Evolutionary conservation across 441 rosid genomes (phyloP), one percentile per base, ranked within the genome.

Genomic region (Pelargonium myrrhifolium): DNA sequence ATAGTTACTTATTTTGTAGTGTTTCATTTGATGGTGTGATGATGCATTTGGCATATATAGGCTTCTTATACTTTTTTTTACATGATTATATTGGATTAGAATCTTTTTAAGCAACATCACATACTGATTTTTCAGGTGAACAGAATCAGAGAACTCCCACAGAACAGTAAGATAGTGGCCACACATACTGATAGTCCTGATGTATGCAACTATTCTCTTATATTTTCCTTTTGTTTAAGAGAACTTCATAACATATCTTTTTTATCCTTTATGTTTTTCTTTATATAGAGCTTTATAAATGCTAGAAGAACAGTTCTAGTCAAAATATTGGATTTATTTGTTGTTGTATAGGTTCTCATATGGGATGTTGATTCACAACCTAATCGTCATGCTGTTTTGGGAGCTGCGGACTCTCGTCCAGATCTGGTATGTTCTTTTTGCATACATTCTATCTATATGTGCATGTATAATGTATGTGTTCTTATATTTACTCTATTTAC

Each of bases 291-390:
- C 37, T 51, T 51, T 51, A 51, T 12, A 15, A 51, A 51, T 15
- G 22, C 20, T 11, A 11, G 58, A 71, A 10, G 18, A 12, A 3
- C 58, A 39, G 1, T 65, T 4, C 22, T 15, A 22, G 64, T 21
- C 55, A 24, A 37, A 55, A 10, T 40, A 17, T 20, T 24, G 51
- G 58, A n/a, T 10, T 21, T n/a, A 0, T 2, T n/a, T 10, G 35
- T 51, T n/a, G n/a, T 51, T 51, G 21, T 51, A 51, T 79, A 95
- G 99, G 95, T 95, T 74, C 96, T 95, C 77, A 86, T 95, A 59
- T 95, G 99, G 99, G 98, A 95, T 76, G 95, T 95, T 61, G 99
- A 92, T 76, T 81, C 97, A 60, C 99, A 95, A 76, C 97, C 99
- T 55, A 95, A 87, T 73, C 96, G 98, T 63, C 96, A 90, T 84